These are phyloP conservation scores for Pholiota conissans DNA, from an alignment of 768 basidiomycete genomes.

Conservation along the genomic window DNA sequence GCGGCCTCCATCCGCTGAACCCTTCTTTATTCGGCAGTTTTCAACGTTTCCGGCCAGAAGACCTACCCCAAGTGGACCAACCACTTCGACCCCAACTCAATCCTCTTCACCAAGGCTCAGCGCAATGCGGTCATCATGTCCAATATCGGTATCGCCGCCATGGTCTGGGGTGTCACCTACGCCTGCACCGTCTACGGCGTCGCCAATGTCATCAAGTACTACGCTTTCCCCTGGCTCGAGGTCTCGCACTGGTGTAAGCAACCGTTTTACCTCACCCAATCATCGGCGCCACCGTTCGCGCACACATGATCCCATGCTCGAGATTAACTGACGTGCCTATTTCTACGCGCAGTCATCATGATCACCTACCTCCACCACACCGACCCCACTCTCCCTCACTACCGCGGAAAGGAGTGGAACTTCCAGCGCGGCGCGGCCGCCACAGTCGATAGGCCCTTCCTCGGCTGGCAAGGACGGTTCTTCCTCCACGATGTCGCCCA, in stretches of 20 bases:
- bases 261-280: not conserved
- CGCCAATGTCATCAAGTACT: conserved; percentile 45
- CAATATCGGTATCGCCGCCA: conserved; percentile 53
- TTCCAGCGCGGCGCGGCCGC: conserved; percentile 63
- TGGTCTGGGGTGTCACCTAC: conserved; percentile 40
- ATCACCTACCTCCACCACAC: conserved; percentile 69
- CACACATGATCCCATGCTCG: too few species aligned
- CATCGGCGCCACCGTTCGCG: too few species aligned
- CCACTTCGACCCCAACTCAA: conserved; percentile 60
- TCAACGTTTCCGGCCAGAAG: conserved; percentile 64
- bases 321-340: not conserved
- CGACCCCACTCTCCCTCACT: conserved; percentile 56
- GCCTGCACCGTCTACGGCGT: conserved; percentile 38
- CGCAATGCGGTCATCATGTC: conserved; percentile 53
- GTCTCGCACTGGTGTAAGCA: conserved; percentile 58
- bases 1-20: too few species aligned
- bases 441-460: conserved; percentile 56
- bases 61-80: conserved; percentile 63
- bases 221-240: conserved; percentile 53
- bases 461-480: conserved; percentile 66
- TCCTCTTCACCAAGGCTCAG: conserved; percentile 56
- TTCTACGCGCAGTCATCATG: conserved; percentile 39
- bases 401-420: conserved; percentile 57
- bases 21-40: conserved; percentile 43
- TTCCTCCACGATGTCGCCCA: conserved; percentile 69